A percentile compares a stretch with the other conserved stretches of the same genome.
These are phyloP conservation scores for Rutstroemia sp. DNA, from an alignment of 2,329 filamentous ascomycete genomes.

Conservation along the genomic window DNA sequence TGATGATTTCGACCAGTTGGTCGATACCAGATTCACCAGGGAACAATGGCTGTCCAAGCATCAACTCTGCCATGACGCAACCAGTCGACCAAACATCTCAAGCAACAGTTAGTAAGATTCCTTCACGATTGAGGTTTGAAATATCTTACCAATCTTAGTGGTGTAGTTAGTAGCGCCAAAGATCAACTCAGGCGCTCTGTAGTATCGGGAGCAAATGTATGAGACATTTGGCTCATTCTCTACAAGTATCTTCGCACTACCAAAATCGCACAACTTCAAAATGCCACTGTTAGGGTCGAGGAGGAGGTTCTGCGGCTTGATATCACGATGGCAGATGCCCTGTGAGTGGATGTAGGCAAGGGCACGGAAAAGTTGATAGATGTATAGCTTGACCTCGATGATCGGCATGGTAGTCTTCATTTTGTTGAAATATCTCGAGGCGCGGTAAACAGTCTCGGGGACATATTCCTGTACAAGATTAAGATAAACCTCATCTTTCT, in stretches of 20 bases:
- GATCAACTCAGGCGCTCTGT: slow-evolving; percentile 94
- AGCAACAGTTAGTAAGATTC: slow-evolving; percentile 11
- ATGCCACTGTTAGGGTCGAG: slow-evolving; percentile 87
- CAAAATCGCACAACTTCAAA: slow-evolving; percentile 97
- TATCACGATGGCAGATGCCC: slow-evolving; percentile 97
- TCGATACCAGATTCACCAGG: slow-evolving; percentile 98
- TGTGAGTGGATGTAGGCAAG: slow-evolving; percentile 98
- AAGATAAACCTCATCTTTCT: slow-evolving; percentile 98
- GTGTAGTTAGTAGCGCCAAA: slow-evolving; percentile 99
- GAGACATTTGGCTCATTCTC: slow-evolving; percentile 99
- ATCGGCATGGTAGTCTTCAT: slow-evolving; percentile 99
- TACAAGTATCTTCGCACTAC: slow-evolving; percentile 95
- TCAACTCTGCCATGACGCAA: slow-evolving; percentile 98
- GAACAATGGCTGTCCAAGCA: slow-evolving; percentile 97
- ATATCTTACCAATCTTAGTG: slow-evolving; percentile 87
- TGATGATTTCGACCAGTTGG: slow-evolving; percentile 98
- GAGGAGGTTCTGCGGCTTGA: slow-evolving; percentile 96
- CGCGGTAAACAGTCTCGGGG: slow-evolving; percentile 95
- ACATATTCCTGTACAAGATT: slow-evolving; percentile 98
- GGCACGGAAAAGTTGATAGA: slow-evolving; percentile 97
- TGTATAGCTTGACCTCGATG: slow-evolving; percentile 98
- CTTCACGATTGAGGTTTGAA: slow-evolving; percentile 10
- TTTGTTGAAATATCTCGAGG: slow-evolving; percentile 98
- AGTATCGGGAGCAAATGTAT: slow-evolving; percentile 99
- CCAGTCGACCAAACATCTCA: slow-evolving; percentile 98